Base-by-base conservation (phyloP, 306 rosid genomes). In the Trifolium subterraneum region DNA sequence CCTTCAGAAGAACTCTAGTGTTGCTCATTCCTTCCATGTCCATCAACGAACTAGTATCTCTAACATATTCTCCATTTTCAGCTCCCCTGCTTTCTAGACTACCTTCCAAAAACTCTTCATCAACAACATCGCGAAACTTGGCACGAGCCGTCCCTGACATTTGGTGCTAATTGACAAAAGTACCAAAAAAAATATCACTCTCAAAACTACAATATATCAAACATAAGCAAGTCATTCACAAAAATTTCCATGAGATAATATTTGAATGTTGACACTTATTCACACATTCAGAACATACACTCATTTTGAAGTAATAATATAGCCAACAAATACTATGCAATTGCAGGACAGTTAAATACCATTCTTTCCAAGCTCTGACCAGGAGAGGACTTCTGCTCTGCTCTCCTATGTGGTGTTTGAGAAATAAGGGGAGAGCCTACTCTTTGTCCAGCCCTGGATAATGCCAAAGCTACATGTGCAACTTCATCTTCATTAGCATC, bases 371-470 rank as follows among this genome's bases (percentile, higher is more conserved):
- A 63, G 79, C 90, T 84, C 75, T 59, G 86, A 35, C 69, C 73
- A 33, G 90, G 84, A 5, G 88, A 85, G 75, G 77, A 79, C 78
- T 82, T 87, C 61, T 81, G 80, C 50, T 73, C 85, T 70, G 68
- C 78, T 80, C 86, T 86, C 65, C 76, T 77, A 52, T 71, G 59
- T 68, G 86, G 84, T 42, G 78, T 75, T 64, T 31, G 80, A 10
- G 90, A 85, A 74, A 85, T 83, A 74, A 73, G 87, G 76, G 96
- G 84, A 75, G 93, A 88, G 60, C 87, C 92, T 35, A 84, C 85
- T 82, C 89, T 85, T 62, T 89, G 88, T 5, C 90, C 84, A 81
- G 92, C 93, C 81, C 90, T 88, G 58, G 92, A 74, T 76, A 92
- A 82, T 47, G 87, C 70, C 73, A 90, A 79, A 51, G 92, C 81